phyloP scores from a whole-genome alignment of 495 filamentous ascomycete genomes.

The Lophiotrema nucula region DNA sequence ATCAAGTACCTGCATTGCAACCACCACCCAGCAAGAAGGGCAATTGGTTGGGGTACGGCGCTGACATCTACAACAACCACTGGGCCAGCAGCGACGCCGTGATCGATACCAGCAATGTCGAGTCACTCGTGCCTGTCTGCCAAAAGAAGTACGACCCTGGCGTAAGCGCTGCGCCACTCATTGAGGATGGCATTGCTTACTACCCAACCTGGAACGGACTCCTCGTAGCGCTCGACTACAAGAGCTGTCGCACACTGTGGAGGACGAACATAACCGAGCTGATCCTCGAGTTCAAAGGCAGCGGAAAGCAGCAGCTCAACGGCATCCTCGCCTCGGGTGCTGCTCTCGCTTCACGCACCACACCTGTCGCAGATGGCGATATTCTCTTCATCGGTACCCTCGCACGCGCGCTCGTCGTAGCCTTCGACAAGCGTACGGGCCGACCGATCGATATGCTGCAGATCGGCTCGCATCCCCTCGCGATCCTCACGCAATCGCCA shows the following conservation, averaged over 20 bases:
- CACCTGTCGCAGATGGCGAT: conserved; percentile 31
- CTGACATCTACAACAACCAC: too few species aligned
- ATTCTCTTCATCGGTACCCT: conserved; percentile 43
- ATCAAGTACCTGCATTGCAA: too few species aligned
- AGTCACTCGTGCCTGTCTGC: too few species aligned
- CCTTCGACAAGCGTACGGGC: conserved; percentile 37
- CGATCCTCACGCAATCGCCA: conserved; percentile 37
- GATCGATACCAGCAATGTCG: too few species aligned
- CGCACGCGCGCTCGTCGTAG: conserved; percentile 40
- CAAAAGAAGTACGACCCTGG: too few species aligned
- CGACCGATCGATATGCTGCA: conserved; percentile 32
- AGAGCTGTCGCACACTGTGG: background rate
- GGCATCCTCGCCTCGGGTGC: background rate
- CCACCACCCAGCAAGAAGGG: too few species aligned
- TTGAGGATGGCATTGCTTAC: too few species aligned
- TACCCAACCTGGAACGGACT: background rate
- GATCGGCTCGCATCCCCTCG: conserved; percentile 39
- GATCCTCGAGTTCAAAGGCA: background rate
- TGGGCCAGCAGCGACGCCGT: too few species aligned
- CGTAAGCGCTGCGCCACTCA: too few species aligned
- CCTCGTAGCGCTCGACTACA: background rate
- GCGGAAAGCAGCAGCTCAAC: background rate
- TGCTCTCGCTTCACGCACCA: conserved; percentile 34
- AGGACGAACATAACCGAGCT: background rate
- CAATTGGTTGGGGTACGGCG: too few species aligned